Conservation (phyloP, 345 rosid genomes). For the Barbarea vulgaris region DNA sequence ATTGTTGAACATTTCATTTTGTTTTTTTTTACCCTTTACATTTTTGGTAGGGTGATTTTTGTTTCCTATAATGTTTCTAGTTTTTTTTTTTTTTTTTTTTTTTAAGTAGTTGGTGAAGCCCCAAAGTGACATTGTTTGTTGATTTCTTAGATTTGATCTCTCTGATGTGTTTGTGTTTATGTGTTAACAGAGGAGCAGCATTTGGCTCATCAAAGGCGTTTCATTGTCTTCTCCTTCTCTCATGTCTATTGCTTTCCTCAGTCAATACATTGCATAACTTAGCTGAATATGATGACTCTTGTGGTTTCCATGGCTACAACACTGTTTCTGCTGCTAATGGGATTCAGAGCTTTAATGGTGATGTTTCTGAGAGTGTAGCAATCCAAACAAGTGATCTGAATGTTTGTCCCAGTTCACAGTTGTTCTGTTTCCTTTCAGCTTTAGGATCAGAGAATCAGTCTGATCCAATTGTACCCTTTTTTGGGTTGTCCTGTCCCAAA, state of each 20-base stretch:
- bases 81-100: too few species aligned
- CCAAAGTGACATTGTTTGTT: neutral
- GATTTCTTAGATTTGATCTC: neutral
- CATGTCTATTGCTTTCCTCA: conserved; percentile 53
- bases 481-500: conserved; percentile 40
- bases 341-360: conserved; percentile 36
- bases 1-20: conserved; percentile 6
- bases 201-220: conserved; percentile 46
- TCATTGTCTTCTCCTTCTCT: conserved; percentile 52
- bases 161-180: conserved; percentile 5
- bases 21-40: neutral
- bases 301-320: conserved; percentile 47
- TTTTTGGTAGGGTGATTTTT: conserved; percentile 8
- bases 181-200: conserved; percentile 55
- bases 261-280: conserved; percentile 50
- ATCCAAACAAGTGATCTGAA: conserved; percentile 8
- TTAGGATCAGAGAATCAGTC: conserved; percentile 44
- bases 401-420: conserved; percentile 54
- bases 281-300: conserved; percentile 47
- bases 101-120: neutral
- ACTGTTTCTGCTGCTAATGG: conserved; percentile 22
- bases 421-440: conserved; percentile 68
- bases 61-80: conserved; percentile 13
- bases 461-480: conserved; percentile 37
- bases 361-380: conserved; percentile 38